Conservation (phyloP, 371 early-diverging fungal species). For the Mortierella sp. region DNA sequence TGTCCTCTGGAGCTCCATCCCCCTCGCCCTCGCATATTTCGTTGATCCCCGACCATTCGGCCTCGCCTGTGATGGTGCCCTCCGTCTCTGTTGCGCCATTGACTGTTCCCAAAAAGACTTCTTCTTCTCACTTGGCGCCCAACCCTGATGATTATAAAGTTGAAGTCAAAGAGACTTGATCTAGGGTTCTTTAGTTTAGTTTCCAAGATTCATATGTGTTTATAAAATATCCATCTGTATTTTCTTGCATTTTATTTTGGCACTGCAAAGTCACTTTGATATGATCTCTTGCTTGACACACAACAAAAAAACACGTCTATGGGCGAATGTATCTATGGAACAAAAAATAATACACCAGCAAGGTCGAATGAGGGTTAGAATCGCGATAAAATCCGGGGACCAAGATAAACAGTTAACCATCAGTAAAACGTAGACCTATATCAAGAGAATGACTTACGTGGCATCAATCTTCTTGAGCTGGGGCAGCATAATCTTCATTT, state of each 20-base stretch:
- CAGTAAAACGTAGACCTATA: too few relatives aligned
- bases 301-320: not conserved
- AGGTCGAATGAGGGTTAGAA: too few relatives aligned
- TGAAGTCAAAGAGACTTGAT: constrained; percentile 39
- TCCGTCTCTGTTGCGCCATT: constrained; percentile 26
- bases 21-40: constrained; percentile 49
- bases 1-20: constrained; percentile 34
- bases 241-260: not conserved
- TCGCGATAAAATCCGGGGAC: not conserved
- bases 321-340: not conserved
- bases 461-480: constrained; percentile 95
- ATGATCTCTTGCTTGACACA: too few relatives aligned
- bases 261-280: too few relatives aligned
- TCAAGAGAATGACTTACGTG: constrained; percentile 22
- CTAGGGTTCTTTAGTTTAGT: not conserved
- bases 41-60: constrained; percentile 29
- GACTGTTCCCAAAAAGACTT: constrained; percentile 13
- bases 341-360: not conserved
- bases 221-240: not conserved
- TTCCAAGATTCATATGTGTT: not conserved
- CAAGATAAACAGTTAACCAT: too few relatives aligned
- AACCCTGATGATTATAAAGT: constrained; percentile 55
- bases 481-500: constrained; percentile 90
- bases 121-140: constrained; percentile 11
- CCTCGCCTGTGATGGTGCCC: constrained; percentile 26